Base-by-base conservation (phyloP, 2,329 filamentous ascomycete genomes). In the Alternaria ethzedia region DNA sequence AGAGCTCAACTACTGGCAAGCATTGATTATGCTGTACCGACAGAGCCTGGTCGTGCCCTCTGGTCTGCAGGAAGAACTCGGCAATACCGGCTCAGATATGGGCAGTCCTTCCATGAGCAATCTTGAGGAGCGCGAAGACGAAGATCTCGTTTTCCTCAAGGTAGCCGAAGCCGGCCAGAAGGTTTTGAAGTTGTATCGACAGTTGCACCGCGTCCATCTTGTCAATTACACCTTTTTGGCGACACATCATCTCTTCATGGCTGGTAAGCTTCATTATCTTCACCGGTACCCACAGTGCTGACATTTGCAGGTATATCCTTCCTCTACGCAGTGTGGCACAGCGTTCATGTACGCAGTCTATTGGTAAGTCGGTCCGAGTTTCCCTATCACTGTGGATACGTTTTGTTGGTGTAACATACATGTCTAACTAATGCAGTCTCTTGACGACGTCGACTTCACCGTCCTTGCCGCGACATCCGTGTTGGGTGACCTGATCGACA, bases 391-490 rank as follows among this genome's bases (percentile, higher is more conserved):
- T 15, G n/a, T 26, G 30, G 15, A 32, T 47, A 30, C 21, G 20
- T 36, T 13, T 51, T 15, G 9, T 51, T 32, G 21, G 45, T 56
- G 32, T 52, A 26, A 43, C 28, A 21, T 30, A 13, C 6, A 49
- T 32, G 28, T 71, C 65, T 71, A 43, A 55, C 52, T 60, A 62
- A 65, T 63, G 63, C 69, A 86, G 85, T 92, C 91, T 8, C 91
- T 97, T 82, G 94, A 98, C 74, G 95, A 98, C 78, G 94, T 98
- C n/a, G 95, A 98, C 78, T 97, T 97, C 73, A 98, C 95, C 1
- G 92, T 98, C 9, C 85, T 97, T 52, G 93, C 94, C 9, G 95
- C 94, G 21, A 97, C 93, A 52, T 97, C 95, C 2, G 94, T 98
- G 9, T 89, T 98, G 46, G 91, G 89, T 6, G 96, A 97, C 75